Percentiles rank a stretch among this genome's conserved stretches.
Evolutionary conservation across 1,139 yeast genomes (phyloP).

Genomic region (Yamadazyma mexicana): DNA sequence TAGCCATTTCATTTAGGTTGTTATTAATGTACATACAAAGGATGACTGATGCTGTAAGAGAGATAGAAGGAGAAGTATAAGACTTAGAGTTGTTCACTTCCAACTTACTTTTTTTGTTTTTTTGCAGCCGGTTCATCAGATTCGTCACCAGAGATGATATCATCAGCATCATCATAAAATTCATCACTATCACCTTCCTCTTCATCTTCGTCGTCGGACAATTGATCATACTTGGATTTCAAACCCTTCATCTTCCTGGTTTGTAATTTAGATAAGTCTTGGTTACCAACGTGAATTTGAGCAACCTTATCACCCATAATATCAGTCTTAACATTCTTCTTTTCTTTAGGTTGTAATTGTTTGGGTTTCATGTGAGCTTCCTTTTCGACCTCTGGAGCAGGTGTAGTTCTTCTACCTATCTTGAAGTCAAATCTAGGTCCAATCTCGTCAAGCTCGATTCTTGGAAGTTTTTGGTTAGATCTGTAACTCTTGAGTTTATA

Average conservation of each 20-base stretch:
- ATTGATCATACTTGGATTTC: slow-evolving; percentile 81
- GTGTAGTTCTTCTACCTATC: slow-evolving; percentile 82
- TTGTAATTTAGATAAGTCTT: slow-evolving; percentile 85
- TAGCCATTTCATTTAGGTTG: too few species aligned
- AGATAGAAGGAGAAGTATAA: too few species aligned
- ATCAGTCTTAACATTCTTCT: slow-evolving; percentile 89
- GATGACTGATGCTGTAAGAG: background rate
- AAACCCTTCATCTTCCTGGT: slow-evolving; percentile 99
- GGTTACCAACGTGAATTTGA: slow-evolving; percentile 93
- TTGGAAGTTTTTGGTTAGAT: slow-evolving; percentile 86
- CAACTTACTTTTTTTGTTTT: slow-evolving; percentile 26
- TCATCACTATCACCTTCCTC: slow-evolving; percentile 26
- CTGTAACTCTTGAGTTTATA: slow-evolving; percentile 79
- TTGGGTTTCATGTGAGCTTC: slow-evolving; percentile 84
- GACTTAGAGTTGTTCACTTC: background rate
- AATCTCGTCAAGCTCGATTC: slow-evolving; percentile 91
- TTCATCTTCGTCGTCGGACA: slow-evolving; percentile 42
- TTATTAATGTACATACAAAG: slow-evolving; percentile 1
- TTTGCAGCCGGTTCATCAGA: slow-evolving; percentile 30
- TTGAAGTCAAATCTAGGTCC: slow-evolving; percentile 96
- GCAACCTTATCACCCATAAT: slow-evolving; percentile 96
- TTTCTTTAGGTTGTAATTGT: slow-evolving; percentile 76
- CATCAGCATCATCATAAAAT: slow-evolving; percentile 28
- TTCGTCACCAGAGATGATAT: slow-evolving; percentile 21
- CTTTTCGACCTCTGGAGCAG: slow-evolving; percentile 86